Conservation (phyloP, 495 filamentous ascomycete species). For the Lophiotrema nucula region DNA sequence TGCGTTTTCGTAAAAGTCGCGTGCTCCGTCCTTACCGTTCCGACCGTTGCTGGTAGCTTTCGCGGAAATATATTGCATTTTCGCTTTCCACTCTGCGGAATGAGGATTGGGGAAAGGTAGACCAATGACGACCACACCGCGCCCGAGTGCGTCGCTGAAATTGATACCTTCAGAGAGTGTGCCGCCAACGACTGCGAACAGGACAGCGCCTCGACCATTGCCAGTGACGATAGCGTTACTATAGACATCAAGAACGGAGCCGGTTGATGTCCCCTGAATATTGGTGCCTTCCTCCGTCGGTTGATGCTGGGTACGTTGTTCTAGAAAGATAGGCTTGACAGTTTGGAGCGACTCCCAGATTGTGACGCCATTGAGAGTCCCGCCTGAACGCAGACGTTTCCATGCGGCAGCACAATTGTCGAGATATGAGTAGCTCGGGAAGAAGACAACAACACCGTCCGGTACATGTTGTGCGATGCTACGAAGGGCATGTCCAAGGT, state of each 20-base stretch:
- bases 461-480: conserved; percentile 72
- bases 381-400: conserved; percentile 46
- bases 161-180: conserved; percentile 97
- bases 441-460: conserved; percentile 94
- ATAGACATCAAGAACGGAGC: conserved; percentile 70
- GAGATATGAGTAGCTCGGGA: conserved; percentile 90
- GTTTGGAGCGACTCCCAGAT: conserved; percentile 27
- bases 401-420: conserved; percentile 68
- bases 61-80: conserved; percentile 80
- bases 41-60: conserved; percentile 50
- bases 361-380: conserved; percentile 27
- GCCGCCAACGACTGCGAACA: conserved; percentile 93
- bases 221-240: conserved; percentile 59
- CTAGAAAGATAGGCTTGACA: conserved; percentile 42
- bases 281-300: background rate
- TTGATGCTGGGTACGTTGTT: conserved; percentile 30
- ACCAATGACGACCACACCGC: conserved; percentile 85
- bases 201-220: conserved; percentile 65
- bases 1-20: conserved; percentile 90
- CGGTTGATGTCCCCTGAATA: conserved; percentile 28
- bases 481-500: conserved; percentile 70
- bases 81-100: conserved; percentile 88
- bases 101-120: conserved; percentile 90
- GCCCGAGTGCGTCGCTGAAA: conserved; percentile 87
- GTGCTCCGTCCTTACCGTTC: conserved; percentile 61